Evolutionary conservation across 495 filamentous ascomycete genomes (phyloP).

Genomic region (Daldinia childiae): DNA sequence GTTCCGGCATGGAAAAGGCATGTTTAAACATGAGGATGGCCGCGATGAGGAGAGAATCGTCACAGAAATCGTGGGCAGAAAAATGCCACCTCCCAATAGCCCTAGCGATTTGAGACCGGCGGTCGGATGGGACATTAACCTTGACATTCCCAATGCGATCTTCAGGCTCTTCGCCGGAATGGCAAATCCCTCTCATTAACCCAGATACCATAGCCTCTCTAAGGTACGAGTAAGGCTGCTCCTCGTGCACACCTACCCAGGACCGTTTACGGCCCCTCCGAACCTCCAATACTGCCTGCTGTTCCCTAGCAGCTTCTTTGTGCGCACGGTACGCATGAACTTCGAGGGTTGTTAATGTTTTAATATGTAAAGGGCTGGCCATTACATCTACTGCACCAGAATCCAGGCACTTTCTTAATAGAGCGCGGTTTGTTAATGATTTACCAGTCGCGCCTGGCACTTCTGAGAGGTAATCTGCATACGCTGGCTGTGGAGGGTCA

Average conservation of each 20-base stretch:
- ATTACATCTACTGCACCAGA: constrained; percentile 87
- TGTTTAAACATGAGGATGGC: constrained; percentile 88
- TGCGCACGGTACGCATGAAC: constrained; percentile 84
- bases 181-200: constrained; percentile 92
- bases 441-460: constrained; percentile 37
- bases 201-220: constrained; percentile 87
- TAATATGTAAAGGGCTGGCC: constrained; percentile 74
- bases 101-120: constrained; percentile 68
- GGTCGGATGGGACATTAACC: constrained; percentile 63
- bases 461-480: constrained; percentile 29
- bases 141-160: constrained; percentile 53
- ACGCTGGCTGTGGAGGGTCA: constrained; percentile 43
- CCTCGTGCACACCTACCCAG: constrained; percentile 89
- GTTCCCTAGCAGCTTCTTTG: constrained; percentile 73
- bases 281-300: constrained; percentile 70
- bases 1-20: constrained; percentile 81
- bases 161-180: constrained; percentile 62
- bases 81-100: constrained; percentile 88
- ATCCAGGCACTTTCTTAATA: constrained; percentile 75
- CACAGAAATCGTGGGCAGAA: constrained; percentile 84
- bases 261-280: constrained; percentile 82
- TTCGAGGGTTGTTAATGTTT: constrained; percentile 75
- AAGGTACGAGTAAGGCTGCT: constrained; percentile 88
- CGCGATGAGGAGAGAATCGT: constrained; percentile 86
- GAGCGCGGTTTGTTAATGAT: constrained; percentile 53